Evolutionary conservation across 1,284 basidiomycete genomes (phyloP).

Genomic region (Ceratobasidium papillatum): DNA sequence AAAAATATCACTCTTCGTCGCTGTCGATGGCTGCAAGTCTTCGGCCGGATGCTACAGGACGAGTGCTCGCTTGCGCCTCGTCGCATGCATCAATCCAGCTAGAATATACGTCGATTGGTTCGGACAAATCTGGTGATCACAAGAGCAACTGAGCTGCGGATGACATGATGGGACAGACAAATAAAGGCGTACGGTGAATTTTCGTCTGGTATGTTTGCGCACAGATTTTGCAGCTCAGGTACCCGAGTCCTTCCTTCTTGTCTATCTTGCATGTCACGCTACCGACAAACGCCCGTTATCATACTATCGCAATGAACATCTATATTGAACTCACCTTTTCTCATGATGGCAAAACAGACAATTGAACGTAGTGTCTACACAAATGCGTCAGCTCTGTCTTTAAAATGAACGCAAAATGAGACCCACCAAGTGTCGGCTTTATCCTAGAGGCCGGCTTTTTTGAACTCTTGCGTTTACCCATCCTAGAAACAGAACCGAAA

Average conservation of each 20-base stretch:
- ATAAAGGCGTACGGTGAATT: conserved; percentile 74
- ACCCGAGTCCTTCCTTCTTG: conserved; percentile 80
- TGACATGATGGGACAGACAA: background rate
- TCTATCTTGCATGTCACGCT: conserved; percentile 85
- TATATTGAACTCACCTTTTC: conserved; percentile 56
- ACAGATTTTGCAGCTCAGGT: conserved; percentile 79
- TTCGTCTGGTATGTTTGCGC: conserved; percentile 84
- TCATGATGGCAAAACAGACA: conserved; percentile 90
- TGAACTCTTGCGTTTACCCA: conserved; percentile 40
- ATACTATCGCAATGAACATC: background rate
- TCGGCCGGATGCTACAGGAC: conserved; percentile 17
- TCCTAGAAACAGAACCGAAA: background rate
- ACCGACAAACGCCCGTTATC: background rate
- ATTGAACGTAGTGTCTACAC: conserved; percentile 50
- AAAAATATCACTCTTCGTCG: conserved; percentile 40
- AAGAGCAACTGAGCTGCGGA: conserved; percentile 46
- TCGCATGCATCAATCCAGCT: conserved; percentile 93
- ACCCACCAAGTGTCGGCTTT: conserved; percentile 38
- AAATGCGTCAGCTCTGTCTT: background rate
- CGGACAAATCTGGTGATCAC: conserved; percentile 71
- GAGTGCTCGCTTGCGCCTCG: conserved; percentile 64
- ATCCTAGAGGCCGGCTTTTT: conserved; percentile 33
- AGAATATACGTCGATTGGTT: conserved; percentile 89
- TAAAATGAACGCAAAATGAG: background rate
- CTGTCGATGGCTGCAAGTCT: conserved; percentile 38